Evolutionary conservation across 2,329 filamentous ascomycete genomes (phyloP).

Genomic region (Alternaria rosae): DNA sequence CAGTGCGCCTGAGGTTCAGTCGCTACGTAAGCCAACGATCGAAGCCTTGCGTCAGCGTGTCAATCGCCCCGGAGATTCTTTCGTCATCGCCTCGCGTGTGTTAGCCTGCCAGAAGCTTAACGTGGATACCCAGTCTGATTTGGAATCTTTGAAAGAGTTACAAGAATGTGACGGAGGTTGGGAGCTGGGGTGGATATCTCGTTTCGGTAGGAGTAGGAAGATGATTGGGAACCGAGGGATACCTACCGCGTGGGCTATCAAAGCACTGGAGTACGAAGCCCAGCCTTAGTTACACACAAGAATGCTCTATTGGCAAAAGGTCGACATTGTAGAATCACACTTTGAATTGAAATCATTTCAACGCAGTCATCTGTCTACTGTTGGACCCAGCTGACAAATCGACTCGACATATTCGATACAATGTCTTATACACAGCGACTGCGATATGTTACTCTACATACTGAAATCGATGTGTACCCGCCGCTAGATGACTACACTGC

Average conservation of each 20-base stretch:
- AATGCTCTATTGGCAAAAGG: neutral
- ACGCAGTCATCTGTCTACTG: neutral
- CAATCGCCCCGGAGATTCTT: constrained; percentile 28
- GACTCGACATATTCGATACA: neutral
- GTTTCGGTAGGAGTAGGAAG: constrained; percentile 20
- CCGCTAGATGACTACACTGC: neutral
- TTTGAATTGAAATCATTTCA: neutral
- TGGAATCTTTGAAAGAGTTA: constrained; percentile 28
- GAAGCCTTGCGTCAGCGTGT: constrained; percentile 34
- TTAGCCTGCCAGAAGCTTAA: constrained; percentile 36
- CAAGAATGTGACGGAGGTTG: constrained; percentile 49
- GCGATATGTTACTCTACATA: neutral
- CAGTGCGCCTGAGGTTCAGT: constrained; percentile 24
- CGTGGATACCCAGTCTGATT: constrained; percentile 20
- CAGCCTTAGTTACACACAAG: neutral
- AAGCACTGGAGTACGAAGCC: constrained; percentile 21
- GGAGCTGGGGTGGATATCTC: constrained; percentile 38
- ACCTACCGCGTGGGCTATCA: constrained; percentile 33
- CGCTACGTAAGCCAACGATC: constrained; percentile 28
- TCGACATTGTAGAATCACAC: too few relatives aligned
- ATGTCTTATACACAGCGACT: neutral
- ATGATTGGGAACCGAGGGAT: constrained; percentile 31
- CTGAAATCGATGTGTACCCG: neutral
- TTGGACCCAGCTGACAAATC: neutral
- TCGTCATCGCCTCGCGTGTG: constrained; percentile 40